Evolutionary conservation across 768 basidiomycete genomes (phyloP), one percentile per base, ranked within the genome.

Genomic region (Arthromyces matolae): DNA sequence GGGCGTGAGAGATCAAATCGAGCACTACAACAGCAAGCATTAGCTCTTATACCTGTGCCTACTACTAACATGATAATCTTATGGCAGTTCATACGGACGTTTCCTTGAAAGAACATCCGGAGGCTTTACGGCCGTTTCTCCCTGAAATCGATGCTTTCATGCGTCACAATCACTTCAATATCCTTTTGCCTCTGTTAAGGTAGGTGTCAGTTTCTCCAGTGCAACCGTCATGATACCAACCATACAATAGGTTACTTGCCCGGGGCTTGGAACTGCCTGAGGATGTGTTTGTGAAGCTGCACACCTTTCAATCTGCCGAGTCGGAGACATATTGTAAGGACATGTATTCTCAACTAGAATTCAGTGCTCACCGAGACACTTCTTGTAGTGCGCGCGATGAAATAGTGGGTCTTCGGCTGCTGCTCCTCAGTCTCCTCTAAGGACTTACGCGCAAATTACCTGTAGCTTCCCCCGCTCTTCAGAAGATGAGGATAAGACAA

Each of bases 1-100:
- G 10, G 84, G 83, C 4, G 78, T 86, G 16, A 71, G 64, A 14
- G 84, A 86, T 57, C 80, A 84, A 54, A 54, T 83, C 18, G 83
- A 86, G 55, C 68, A 77, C 44, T 84, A 86, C 57, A 81, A 78
- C 54, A 70, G 84, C 84, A 52, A 51, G 75, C 53, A 4, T 7
- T 4, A 9, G 29, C 7, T 27, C 2, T 16, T 42, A 8, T n/a
- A n/a, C n/a, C n/a, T n/a, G 10, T 32, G 19, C 16, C 22, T 4
- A 7, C 13, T n/a, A 2, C 32, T 18, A 12, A 16, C 10, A 8
- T 22, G n/a, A 18, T 28, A 12, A 8, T 49, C 23, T 24, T 47
- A 8, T 45, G 22, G 12, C 12, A 73, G 70, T 73, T 18, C 59
- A 71, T 47, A 55, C 61, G 27, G 55, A 69, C 38, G 63, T 71